These are phyloP conservation scores for Amylostereum areolatum DNA, from an alignment of 1,284 basidiomycete genomes.

Conservation along the genomic window DNA sequence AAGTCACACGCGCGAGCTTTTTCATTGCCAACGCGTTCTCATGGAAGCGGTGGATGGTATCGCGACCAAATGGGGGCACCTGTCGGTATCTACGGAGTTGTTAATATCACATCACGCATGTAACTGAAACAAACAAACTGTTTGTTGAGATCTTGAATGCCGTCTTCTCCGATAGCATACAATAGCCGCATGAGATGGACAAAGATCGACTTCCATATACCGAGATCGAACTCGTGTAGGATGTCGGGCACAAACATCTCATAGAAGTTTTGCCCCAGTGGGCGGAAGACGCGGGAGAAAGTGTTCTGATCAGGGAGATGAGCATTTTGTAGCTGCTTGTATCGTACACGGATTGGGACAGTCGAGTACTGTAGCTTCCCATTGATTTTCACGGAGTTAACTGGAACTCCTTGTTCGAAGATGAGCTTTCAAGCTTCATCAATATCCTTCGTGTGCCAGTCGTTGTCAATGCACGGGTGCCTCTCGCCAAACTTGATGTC, in stretches of 20 bases:
- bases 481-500: background rate
- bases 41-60: background rate
- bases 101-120: background rate
- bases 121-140: background rate
- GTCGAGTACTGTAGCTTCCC: background rate
- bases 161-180: background rate
- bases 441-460: background rate
- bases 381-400: background rate
- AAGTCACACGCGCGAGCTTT: background rate
- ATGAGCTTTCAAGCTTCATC: background rate
- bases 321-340: background rate
- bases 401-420: background rate
- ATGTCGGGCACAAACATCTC: background rate
- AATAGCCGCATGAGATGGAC: background rate
- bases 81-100: background rate
- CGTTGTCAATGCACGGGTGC: background rate
- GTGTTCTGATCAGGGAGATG: background rate
- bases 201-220: background rate
- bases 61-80: background rate
- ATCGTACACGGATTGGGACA: background rate
- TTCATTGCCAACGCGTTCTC: background rate
- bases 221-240: constrained; percentile 1
- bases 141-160: background rate
- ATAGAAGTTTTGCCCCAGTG: background rate
- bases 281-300: background rate